phyloP scores from a whole-genome alignment of 345 rosid genomes.

The Combretum micranthum region DNA sequence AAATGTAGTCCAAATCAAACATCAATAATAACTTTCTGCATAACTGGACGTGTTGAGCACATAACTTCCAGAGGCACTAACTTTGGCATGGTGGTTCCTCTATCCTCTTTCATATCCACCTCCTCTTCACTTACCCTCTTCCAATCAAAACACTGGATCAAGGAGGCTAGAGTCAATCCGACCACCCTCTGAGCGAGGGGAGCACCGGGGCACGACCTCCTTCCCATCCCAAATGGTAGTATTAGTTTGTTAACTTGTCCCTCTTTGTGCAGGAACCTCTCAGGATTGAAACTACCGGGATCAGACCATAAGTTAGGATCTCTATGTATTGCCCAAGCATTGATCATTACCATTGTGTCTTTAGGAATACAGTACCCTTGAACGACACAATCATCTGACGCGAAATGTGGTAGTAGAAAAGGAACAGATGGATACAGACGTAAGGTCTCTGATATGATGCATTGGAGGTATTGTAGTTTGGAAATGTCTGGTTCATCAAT shows the following conservation, averaged over 20 bases:
- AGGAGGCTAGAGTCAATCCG: constrained; percentile 23
- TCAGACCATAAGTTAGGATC: constrained; percentile 42
- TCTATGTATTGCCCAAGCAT: constrained; percentile 50
- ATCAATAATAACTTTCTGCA: constrained; percentile 1
- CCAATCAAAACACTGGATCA: constrained; percentile 57
- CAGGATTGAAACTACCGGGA: constrained; percentile 34
- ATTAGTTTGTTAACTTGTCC: constrained; percentile 14
- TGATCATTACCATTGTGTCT: constrained; percentile 29
- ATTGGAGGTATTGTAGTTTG: constrained; percentile 32
- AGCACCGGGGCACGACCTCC: constrained; percentile 48
- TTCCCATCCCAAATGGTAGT: constrained; percentile 43
- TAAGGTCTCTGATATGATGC: constrained; percentile 31
- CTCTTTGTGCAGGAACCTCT: constrained; percentile 30
- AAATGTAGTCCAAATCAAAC: too few relatives aligned
- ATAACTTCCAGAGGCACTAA: constrained; percentile 25
- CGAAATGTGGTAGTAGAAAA: constrained; percentile 23
- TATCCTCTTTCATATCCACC: constrained; percentile 34
- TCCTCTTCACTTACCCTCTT: constrained; percentile 19
- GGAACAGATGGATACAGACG: constrained; percentile 36
- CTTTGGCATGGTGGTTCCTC: constrained; percentile 34
- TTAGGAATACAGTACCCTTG: constrained; percentile 38
- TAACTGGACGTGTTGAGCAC: constrained; percentile 33
- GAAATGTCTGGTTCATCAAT: constrained; percentile 28
- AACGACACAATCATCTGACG: constrained; percentile 32
- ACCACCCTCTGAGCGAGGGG: constrained; percentile 31